phyloP scores from a whole-genome alignment of 331 rosid genomes.

The Quercus lobata region DNA sequence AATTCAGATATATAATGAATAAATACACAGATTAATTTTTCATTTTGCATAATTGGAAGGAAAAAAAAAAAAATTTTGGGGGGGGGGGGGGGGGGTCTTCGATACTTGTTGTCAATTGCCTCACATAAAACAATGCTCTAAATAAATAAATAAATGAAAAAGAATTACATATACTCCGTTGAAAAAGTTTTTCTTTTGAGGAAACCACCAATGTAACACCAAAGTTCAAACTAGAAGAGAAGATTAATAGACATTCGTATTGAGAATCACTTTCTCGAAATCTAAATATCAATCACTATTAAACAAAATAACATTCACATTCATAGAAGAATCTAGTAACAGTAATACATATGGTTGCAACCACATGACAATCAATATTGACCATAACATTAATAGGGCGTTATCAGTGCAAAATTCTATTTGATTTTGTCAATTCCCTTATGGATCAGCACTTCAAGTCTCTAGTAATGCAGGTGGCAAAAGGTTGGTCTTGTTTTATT shows the following conservation, averaged over 20 bases:
- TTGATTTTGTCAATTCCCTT: too few species aligned
- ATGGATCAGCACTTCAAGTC: too few species aligned
- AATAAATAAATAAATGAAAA: background rate
- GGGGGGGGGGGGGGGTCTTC: too few species aligned
- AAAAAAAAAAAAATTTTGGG: background rate
- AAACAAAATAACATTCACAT: background rate
- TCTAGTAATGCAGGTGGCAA: too few species aligned
- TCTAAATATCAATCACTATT: background rate
- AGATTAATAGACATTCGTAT: conserved; percentile 16
- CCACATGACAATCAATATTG: background rate
- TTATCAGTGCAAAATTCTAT: too few species aligned
- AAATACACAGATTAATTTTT: background rate
- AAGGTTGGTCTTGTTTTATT: too few species aligned
- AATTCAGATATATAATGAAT: too few species aligned
- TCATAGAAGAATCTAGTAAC: background rate
- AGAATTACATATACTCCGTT: background rate
- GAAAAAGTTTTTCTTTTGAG: conserved; percentile 51
- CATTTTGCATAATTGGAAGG: background rate
- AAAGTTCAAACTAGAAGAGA: conserved; percentile 65
- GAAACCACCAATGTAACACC: conserved; percentile 65
- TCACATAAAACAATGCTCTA: background rate
- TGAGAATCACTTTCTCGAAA: background rate
- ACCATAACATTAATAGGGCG: too few species aligned
- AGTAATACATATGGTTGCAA: background rate
- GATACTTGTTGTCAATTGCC: background rate